Conservation (phyloP, 2,329 filamentous ascomycete species). For the Botrytis byssoidea region DNA sequence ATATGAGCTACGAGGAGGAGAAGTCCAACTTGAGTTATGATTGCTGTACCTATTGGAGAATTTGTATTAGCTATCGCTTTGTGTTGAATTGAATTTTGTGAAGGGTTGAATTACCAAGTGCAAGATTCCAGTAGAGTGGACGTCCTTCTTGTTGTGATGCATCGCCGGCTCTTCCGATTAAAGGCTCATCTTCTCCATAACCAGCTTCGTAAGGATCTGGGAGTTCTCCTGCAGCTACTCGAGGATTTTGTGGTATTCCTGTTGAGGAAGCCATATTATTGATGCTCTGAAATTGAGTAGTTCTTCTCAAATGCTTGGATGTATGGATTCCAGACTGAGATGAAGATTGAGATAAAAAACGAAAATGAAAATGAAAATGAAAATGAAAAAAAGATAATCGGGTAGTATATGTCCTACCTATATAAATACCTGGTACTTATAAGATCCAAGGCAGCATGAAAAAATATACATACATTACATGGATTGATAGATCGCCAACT, state of each 20-base stretch:
- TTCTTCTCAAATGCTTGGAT: neutral
- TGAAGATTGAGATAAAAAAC: neutral
- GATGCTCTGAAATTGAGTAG: neutral
- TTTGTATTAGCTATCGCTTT: constrained; percentile 23
- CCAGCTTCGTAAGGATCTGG: constrained; percentile 34
- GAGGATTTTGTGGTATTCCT: constrained; percentile 55
- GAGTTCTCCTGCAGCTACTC: constrained; percentile 40
- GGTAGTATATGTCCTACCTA: neutral
- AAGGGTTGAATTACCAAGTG: constrained; percentile 57
- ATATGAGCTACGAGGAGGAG: constrained; percentile 73
- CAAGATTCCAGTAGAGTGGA: constrained; percentile 67
- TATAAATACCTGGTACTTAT: neutral
- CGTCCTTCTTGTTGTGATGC: constrained; percentile 65
- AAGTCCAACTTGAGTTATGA: constrained; percentile 75
- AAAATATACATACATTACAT: neutral
- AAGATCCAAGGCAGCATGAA: neutral
- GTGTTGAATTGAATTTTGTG: neutral
- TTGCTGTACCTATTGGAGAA: constrained; percentile 65
- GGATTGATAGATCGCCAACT: neutral
- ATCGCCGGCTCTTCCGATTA: constrained; percentile 70
- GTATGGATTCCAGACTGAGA: neutral
- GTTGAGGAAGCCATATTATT: constrained; percentile 66
- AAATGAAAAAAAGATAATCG: neutral
- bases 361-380: neutral
- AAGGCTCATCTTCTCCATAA: constrained; percentile 60